Conservation (phyloP, 2,329 filamentous ascomycete species). For the Anthostomella pinea region DNA sequence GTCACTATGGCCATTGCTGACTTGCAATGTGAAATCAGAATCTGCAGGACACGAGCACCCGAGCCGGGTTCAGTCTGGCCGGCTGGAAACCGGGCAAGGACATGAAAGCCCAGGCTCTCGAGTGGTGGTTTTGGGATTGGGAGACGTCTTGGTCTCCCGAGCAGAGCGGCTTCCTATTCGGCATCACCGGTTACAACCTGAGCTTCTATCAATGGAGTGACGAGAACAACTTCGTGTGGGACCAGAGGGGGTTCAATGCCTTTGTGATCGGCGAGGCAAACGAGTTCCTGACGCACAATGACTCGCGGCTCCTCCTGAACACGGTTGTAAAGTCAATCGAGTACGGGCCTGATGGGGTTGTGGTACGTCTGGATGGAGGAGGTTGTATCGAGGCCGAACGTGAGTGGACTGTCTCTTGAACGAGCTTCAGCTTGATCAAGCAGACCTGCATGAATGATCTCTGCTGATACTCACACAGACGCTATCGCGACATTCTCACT, state of each 20-base stretch:
- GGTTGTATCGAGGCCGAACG: conserved; percentile 32
- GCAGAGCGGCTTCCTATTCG: conserved; percentile 53
- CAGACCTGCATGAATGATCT: background rate
- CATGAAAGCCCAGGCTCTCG: conserved; percentile 55
- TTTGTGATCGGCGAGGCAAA: conserved; percentile 56
- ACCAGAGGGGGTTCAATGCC: conserved; percentile 59
- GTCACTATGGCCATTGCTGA: too few relatives aligned
- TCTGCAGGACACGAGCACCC: conserved; percentile 58
- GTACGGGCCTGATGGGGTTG: conserved; percentile 52
- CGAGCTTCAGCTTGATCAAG: background rate
- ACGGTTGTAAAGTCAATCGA: conserved; percentile 54
- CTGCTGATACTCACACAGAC: conserved; percentile 23
- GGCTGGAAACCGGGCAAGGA: conserved; percentile 61
- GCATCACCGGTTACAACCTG: conserved; percentile 54
- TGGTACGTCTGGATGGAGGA: conserved; percentile 50
- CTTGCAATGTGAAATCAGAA: too few relatives aligned
- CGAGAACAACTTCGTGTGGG: conserved; percentile 59
- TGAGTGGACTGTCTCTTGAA: conserved; percentile 11
- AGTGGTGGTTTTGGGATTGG: conserved; percentile 54
- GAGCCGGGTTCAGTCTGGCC: conserved; percentile 55
- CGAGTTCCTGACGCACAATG: conserved; percentile 54
- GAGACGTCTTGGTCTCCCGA: conserved; percentile 59
- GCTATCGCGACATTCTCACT: conserved; percentile 67
- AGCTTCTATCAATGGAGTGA: conserved; percentile 62
- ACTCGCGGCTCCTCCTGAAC: conserved; percentile 55